Conservation (phyloP, 805 yeast genomes). For the Nakazawaea wyomingensis region DNA sequence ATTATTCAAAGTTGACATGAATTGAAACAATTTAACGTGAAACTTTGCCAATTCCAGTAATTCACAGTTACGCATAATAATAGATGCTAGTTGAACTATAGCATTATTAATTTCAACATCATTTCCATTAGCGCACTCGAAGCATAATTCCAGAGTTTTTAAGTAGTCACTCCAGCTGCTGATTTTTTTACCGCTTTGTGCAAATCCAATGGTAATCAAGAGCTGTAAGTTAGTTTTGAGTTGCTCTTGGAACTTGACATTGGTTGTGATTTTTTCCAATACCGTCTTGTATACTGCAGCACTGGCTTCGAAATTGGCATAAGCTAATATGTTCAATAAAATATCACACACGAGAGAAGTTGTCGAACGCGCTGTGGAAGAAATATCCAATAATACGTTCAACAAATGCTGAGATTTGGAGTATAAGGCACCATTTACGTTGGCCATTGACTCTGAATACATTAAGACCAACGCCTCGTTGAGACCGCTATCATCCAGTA, state of each 20-base stretch:
- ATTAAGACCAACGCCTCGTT: constrained; percentile 52
- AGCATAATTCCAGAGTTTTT: constrained; percentile 15
- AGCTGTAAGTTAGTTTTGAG: constrained; percentile 32
- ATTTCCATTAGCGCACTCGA: constrained; percentile 3
- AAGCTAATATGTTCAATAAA: constrained; percentile 45
- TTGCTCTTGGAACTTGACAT: constrained; percentile 14
- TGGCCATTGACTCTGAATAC: constrained; percentile 68
- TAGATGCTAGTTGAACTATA: constrained; percentile 40
- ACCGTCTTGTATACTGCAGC: constrained; percentile 35
- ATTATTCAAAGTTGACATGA: constrained; percentile 28
- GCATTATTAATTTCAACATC: constrained; percentile 19
- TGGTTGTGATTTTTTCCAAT: constrained; percentile 16
- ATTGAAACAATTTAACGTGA: constrained; percentile 39
- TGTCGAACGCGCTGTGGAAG: constrained; percentile 18
- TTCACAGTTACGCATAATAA: constrained; percentile 53
- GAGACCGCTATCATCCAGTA: background rate
- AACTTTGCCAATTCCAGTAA: constrained; percentile 39
- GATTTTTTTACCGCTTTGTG: constrained; percentile 67
- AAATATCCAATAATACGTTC: constrained; percentile 32
- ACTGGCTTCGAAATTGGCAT: constrained; percentile 47
- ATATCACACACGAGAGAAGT: constrained; percentile 54
- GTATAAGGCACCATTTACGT: constrained; percentile 69
- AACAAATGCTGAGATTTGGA: constrained; percentile 59
- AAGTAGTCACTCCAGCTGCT: constrained; percentile 40
- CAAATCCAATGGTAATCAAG: constrained; percentile 47